These are phyloP conservation scores for Fraxinus americana DNA, from an alignment of 257 asterid species.

Conservation along the genomic window DNA sequence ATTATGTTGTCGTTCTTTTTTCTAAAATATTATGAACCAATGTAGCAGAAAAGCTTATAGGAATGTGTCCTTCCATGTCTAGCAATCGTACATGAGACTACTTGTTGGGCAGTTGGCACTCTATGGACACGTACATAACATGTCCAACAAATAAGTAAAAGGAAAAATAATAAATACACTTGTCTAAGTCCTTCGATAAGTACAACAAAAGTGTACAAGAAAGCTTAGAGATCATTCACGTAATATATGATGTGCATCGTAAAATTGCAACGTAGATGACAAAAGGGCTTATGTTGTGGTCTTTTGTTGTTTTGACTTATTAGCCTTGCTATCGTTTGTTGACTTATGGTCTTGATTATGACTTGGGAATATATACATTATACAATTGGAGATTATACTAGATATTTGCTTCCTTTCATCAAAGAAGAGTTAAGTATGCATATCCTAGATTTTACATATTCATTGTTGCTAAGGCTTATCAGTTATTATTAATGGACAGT, in stretches of 20 bases:
- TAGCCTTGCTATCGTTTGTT: not conserved
- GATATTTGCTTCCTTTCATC: not conserved
- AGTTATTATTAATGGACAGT: not conserved
- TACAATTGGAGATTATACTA: not conserved
- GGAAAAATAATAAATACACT: not conserved
- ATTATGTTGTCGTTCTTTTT: not conserved
- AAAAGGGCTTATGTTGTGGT: not conserved
- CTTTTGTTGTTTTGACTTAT: not conserved
- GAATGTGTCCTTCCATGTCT: not conserved
- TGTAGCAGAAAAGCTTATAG: not conserved
- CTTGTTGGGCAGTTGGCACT: not conserved
- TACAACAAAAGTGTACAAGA: not conserved
- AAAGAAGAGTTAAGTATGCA: not conserved
- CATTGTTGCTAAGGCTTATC: not conserved
- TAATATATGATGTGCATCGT: not conserved
- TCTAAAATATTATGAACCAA: not conserved
- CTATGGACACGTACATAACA: not conserved
- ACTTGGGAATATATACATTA: not conserved
- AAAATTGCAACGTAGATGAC: not conserved
- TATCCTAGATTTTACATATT: not conserved
- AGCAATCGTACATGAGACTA: not conserved
- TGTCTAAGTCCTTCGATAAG: not conserved
- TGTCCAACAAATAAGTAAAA: not conserved
- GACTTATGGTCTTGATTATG: not conserved
- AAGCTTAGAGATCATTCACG: not conserved